Base-by-base conservation (phyloP, 192 early-diverging fungal species). In the Coemansia sp. region DNA sequence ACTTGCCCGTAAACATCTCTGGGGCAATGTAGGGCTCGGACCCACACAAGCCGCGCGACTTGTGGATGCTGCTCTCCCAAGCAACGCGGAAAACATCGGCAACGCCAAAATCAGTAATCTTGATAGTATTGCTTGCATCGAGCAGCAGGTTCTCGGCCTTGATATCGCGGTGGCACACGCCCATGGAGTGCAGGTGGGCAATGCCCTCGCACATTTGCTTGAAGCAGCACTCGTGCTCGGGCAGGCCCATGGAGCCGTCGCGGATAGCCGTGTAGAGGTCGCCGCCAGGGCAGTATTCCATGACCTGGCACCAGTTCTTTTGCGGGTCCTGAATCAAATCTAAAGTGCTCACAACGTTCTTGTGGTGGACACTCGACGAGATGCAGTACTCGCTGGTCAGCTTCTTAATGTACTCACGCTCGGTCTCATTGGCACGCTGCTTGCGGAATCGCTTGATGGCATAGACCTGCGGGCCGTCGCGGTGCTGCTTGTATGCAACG, bases 31-130 rank as follows among this genome's bases (percentile, higher is more conserved):
- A 99, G 13, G 95, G 95, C 59, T 94, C 94, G 20, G 91, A 93
- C 21, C 97, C 97, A 73, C 93, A 94, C 53, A 95, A 78, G n/a
- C 96, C 95, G 46, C 88, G 84, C 60, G 93, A 93, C 45, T 90
- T 86, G 70, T 92, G 93, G 56, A 87, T 58, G 45, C 77, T 70
- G 45, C 80, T 86, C 73, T 94, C 89, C 88, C 94, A 96, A 39
- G 90, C 90, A 33, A 89, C 90, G 62, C 91, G 86, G 83, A 99
- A 97, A 7, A 98, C 97, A 71, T 95, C 93, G 2, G 92, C 92
- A 11, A 97, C 95, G 48, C 97, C 97, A 87, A 98, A 99, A 85
- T 99, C 96, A 9, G 96, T 94, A 74, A 99, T 94, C 77, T 99
- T 99, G 62, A 99, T 69, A n/a, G 86, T 88, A 65, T 89, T 88